phyloP scores from a whole-genome alignment of 208 protist species.

The Acanthamoeba culbertsoni region DNA sequence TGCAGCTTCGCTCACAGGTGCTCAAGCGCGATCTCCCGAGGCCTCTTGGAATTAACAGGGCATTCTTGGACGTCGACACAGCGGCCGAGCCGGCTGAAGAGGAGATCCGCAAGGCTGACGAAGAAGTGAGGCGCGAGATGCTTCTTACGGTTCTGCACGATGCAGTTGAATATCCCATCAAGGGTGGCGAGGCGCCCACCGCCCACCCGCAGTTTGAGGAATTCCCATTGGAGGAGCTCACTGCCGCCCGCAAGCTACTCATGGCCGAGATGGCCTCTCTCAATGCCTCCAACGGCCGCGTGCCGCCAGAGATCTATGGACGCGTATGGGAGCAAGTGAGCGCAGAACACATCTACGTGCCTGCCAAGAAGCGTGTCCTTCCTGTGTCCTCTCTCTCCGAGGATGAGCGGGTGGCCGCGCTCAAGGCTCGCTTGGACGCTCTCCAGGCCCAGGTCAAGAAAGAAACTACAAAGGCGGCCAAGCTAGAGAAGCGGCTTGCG shows the following conservation, averaged over 20 bases:
- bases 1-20: conserved; percentile 57
- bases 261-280: background rate
- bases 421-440: background rate
- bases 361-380: background rate
- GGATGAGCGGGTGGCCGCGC: background rate
- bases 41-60: conserved; percentile 38
- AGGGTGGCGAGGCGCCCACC: background rate
- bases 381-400: background rate
- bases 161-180: conserved; percentile 48
- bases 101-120: background rate
- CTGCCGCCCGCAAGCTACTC: background rate
- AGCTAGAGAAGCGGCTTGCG: conserved; percentile 23
- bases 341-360: background rate
- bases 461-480: background rate
- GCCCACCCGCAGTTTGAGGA: background rate
- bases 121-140: conserved; percentile 61
- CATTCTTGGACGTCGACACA: background rate
- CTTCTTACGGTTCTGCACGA: conserved; percentile 69
- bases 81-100: background rate
- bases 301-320: background rate
- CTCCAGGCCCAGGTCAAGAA: conserved; percentile 5
- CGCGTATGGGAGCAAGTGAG: background rate
- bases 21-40: conserved; percentile 75
- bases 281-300: background rate
- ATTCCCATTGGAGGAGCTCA: background rate